These are phyloP conservation scores for Pulveroboletus ravenelii DNA, from an alignment of 768 basidiomycete genomes.

Conservation along the genomic window DNA sequence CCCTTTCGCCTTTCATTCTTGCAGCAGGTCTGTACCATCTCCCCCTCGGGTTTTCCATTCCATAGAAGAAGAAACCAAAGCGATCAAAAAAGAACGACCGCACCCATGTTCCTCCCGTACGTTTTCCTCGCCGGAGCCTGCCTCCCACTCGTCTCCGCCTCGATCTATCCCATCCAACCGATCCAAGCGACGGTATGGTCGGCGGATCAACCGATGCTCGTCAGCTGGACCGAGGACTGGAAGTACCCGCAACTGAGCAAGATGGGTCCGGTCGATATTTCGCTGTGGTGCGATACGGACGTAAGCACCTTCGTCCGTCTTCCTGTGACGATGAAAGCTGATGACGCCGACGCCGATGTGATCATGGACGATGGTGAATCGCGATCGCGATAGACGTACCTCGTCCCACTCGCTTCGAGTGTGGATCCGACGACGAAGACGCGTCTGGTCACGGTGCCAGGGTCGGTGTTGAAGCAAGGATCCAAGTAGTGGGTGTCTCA, in stretches of 20 bases:
- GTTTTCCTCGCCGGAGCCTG: neutral
- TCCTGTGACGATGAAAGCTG: neutral
- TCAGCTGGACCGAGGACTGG: slow-evolving; percentile 51
- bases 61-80: neutral
- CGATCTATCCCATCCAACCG: slow-evolving; percentile 51
- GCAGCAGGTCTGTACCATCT: slow-evolving; percentile 29
- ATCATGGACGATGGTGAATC: slow-evolving; percentile 1
- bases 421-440: slow-evolving; percentile 34
- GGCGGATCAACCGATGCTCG: slow-evolving; percentile 37
- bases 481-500: slow-evolving; percentile 31
- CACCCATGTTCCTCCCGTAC: slow-evolving; percentile 7
- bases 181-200: slow-evolving; percentile 40
- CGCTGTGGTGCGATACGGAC: slow-evolving; percentile 41
- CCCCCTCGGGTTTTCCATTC: neutral
- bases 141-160: slow-evolving; percentile 25
- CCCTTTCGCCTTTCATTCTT: slow-evolving; percentile 2
- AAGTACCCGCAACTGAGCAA: slow-evolving; percentile 36
- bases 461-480: slow-evolving; percentile 18
- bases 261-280: slow-evolving; percentile 42
- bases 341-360: neutral
- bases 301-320: slow-evolving; percentile 24
- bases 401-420: slow-evolving; percentile 40
- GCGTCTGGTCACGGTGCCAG: slow-evolving; percentile 28
- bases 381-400: slow-evolving; percentile 27
- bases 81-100: neutral